A percentile compares a stretch with the other conserved stretches of the same genome.
Evolutionary conservation across 805 yeast genomes (phyloP).

Genomic region (Jamesozyma gamospora): DNA sequence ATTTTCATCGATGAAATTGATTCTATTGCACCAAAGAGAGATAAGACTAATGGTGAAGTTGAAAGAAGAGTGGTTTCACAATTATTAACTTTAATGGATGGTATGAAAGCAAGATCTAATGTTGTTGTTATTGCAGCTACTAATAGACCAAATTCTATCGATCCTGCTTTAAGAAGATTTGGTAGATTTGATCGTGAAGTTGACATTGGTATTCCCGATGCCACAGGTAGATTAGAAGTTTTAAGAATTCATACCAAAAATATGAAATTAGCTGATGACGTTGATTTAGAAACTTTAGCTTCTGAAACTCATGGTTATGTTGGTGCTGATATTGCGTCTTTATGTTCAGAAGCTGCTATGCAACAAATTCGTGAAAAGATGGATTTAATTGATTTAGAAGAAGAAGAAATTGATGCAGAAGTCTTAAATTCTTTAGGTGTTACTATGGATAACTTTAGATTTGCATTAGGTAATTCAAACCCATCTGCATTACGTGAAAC

Average conservation of each 20-base stretch:
- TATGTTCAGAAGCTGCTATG: constrained; percentile 99
- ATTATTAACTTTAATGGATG: constrained; percentile 95
- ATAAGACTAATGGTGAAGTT: constrained; percentile 98
- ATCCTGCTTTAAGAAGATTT: constrained; percentile 75
- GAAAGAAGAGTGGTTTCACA: constrained; percentile 99
- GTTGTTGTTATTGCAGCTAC: constrained; percentile 98
- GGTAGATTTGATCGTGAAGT: constrained; percentile 88
- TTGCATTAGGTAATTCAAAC: constrained; percentile 94
- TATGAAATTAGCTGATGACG: constrained; percentile 93
- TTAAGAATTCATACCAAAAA: constrained; percentile 96
- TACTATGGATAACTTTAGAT: constrained; percentile 97
- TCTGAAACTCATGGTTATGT: constrained; percentile 98
- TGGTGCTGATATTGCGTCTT: constrained; percentile 96
- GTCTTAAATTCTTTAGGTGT: constrained; percentile 92
- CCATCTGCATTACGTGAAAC: constrained; percentile 99
- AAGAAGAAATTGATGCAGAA: constrained; percentile 87
- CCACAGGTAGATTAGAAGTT: constrained; percentile 95
- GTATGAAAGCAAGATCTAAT: constrained; percentile 99
- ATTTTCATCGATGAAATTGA: constrained; percentile 98
- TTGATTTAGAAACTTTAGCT: constrained; percentile 91
- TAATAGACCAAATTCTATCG: constrained; percentile 64
- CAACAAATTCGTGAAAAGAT: constrained; percentile 99
- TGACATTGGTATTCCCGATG: constrained; percentile 94
- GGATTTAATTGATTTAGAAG: constrained; percentile 60
- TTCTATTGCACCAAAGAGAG: constrained; percentile 99